These are phyloP conservation scores for Cenococcum geophilum DNA, from an alignment of 495 filamentous ascomycete genomes.

Conservation along the genomic window DNA sequence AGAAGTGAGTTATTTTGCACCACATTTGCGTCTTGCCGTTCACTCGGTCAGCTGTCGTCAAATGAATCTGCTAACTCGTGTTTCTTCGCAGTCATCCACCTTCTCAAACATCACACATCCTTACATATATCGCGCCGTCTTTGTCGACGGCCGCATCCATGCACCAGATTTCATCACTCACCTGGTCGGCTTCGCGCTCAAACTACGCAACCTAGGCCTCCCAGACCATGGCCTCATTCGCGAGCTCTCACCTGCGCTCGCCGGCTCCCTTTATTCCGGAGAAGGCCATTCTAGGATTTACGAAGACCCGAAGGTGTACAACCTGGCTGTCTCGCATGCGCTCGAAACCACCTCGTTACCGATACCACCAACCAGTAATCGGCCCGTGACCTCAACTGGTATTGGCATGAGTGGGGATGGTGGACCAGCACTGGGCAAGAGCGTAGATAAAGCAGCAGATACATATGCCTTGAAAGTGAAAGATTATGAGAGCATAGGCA, in stretches of 20 bases:
- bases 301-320: conserved; percentile 83
- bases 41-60: conserved; percentile 6
- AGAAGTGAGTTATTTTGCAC: conserved; percentile 50
- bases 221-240: conserved; percentile 89
- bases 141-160: conserved; percentile 89
- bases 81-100: conserved; percentile 61
- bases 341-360: conserved; percentile 64
- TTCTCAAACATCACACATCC: conserved; percentile 80
- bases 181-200: conserved; percentile 86
- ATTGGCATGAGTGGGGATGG: conserved; percentile 3
- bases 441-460: conserved; percentile 37
- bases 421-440: conserved; percentile 8
- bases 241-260: conserved; percentile 80
- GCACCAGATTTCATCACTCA: conserved; percentile 90
- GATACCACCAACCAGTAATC: conserved; percentile 1
- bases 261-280: conserved; percentile 83
- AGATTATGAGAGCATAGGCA: conserved; percentile 25
- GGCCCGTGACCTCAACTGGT: conserved; percentile 13
- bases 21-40: background rate
- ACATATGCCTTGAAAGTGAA: conserved; percentile 28
- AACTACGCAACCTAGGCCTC: conserved; percentile 85
- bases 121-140: conserved; percentile 87
- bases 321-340: conserved; percentile 76
- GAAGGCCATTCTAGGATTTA: conserved; percentile 93
- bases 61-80: conserved; percentile 14